Evolutionary conservation across 2,329 filamentous ascomycete genomes (phyloP).

Genomic region (Fusarium sambucinum): DNA sequence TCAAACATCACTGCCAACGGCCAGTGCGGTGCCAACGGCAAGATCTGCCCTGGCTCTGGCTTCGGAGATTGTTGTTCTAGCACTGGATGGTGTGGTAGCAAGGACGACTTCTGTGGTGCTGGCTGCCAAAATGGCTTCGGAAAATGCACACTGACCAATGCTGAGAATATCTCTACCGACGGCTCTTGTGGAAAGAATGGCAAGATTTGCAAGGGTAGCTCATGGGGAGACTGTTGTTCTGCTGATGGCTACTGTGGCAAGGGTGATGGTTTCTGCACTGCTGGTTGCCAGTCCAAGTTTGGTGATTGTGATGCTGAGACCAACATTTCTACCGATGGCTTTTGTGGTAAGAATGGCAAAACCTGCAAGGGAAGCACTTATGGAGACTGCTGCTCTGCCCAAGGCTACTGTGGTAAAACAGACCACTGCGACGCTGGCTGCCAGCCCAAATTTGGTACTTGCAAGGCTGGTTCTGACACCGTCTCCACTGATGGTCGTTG

Average conservation of each 20-base stretch:
- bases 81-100: neutral
- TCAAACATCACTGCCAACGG: constrained; percentile 10
- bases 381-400: constrained; percentile 18
- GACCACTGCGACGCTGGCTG: constrained; percentile 5
- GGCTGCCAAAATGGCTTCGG: constrained; percentile 6
- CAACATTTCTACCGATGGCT: constrained; percentile 1
- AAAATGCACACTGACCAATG: neutral
- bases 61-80: constrained; percentile 7
- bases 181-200: constrained; percentile 15
- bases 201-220: constrained; percentile 8
- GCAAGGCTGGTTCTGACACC: neutral
- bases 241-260: constrained; percentile 2
- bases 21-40: constrained; percentile 4
- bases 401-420: constrained; percentile 6
- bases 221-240: constrained; percentile 4
- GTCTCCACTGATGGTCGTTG: constrained; percentile 8
- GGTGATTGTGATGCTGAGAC: neutral
- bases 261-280: neutral
- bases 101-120: neutral
- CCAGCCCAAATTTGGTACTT: neutral
- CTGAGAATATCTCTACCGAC: constrained; percentile 1
- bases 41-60: constrained; percentile 4
- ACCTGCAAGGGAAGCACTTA: constrained; percentile 9
- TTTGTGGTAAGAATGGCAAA: constrained; percentile 17
- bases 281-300: constrained; percentile 2